phyloP scores from a whole-genome alignment of 1,139 yeast genomes.

The Debaryomycetaceae sp. region DNA sequence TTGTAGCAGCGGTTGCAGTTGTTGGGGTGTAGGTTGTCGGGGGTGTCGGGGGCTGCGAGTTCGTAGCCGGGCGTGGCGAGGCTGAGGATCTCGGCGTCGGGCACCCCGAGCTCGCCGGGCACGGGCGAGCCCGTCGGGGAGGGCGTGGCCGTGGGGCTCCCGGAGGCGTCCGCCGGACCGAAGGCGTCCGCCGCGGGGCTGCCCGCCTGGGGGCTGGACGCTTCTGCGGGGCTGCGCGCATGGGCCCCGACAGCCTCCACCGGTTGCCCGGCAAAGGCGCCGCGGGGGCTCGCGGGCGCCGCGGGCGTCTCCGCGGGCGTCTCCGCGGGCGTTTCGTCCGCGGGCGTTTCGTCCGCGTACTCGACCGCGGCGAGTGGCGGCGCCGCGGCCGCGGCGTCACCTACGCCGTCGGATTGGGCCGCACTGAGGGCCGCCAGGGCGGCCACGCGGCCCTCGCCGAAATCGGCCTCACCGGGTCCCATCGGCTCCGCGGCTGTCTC shows the following conservation, averaged over 20 bases:
- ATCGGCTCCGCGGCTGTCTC: neutral
- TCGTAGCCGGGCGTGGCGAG: neutral
- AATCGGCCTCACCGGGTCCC: neutral
- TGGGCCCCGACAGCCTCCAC: too few species aligned
- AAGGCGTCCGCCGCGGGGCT: neutral
- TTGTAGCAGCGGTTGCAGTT: constrained; percentile 42
- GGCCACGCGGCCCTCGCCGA: neutral
- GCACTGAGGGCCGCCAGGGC: constrained; percentile 1
- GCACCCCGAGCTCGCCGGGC: constrained; percentile 1
- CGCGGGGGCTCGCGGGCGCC: too few species aligned
- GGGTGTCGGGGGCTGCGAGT: constrained; percentile 15
- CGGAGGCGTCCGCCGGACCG: neutral
- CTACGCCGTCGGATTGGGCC: neutral
- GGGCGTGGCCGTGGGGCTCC: neutral
- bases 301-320: too few species aligned
- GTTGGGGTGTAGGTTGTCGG: constrained; percentile 28
- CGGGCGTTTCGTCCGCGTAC: too few species aligned
- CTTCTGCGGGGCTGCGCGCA: too few species aligned
- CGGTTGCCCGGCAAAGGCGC: too few species aligned
- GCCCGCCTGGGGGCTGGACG: too few species aligned
- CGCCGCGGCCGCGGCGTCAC: too few species aligned
- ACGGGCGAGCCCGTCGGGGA: neutral
- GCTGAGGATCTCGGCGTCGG: constrained; percentile 1
- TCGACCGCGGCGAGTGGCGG: too few species aligned
- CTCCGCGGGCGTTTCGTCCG: too few species aligned